A percentile compares a stretch with the other conserved stretches of the same genome.
Evolutionary conservation across 257 asterid species (phyloP).

Genomic region (Thymus quinquecostatus): DNA sequence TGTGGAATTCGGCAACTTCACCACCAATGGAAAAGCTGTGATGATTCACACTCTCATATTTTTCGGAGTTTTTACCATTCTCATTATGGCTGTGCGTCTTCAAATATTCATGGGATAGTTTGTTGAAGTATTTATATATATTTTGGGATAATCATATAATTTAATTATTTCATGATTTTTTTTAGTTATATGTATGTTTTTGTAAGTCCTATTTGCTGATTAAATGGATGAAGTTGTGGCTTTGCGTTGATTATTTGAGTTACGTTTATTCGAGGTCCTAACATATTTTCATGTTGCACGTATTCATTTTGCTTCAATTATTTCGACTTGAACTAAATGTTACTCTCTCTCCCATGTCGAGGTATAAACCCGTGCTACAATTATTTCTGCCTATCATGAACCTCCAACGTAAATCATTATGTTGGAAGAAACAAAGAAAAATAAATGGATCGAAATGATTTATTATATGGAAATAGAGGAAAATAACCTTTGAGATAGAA

Average conservation of each 20-base stretch:
- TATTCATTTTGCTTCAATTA: too few species aligned
- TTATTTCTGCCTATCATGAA: too few species aligned
- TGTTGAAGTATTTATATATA: not conserved
- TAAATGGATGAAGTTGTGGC: not conserved
- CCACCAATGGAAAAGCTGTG: constrained; percentile 56
- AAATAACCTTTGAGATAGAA: too few species aligned
- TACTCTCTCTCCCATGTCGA: too few species aligned
- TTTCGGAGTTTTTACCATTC: constrained; percentile 51
- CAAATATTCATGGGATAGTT: constrained; percentile 42
- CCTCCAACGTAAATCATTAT: too few species aligned
- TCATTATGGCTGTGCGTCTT: constrained; percentile 51
- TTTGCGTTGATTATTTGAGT: not conserved
- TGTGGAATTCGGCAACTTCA: constrained; percentile 56
- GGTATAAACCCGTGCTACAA: too few species aligned
- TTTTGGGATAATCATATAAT: not conserved
- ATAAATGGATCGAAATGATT: too few species aligned
- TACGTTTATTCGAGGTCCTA: not conserved
- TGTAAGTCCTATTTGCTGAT: not conserved
- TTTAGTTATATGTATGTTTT: not conserved
- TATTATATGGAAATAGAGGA: too few species aligned
- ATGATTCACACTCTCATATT: constrained; percentile 54
- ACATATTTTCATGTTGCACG: too few species aligned
- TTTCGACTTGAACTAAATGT: too few species aligned
- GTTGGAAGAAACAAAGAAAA: too few species aligned
- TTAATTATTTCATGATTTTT: not conserved